These are phyloP conservation scores for Hordeum pubiflorum DNA, from an alignment of 202 grass and related monocot species.

Conservation along the genomic window DNA sequence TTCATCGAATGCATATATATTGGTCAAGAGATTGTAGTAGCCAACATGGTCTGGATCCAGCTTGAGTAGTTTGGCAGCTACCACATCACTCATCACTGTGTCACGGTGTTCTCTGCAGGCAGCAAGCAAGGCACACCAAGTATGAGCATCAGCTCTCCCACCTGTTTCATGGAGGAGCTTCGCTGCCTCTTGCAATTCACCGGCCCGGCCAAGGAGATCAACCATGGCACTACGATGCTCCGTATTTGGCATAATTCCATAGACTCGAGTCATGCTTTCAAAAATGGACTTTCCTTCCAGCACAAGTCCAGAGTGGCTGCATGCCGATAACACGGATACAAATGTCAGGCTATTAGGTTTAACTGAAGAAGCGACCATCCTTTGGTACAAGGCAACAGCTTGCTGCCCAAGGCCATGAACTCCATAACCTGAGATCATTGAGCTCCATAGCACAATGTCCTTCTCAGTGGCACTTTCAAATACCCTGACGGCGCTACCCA, in stretches of 20 bases:
- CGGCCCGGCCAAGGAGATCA: slow-evolving; percentile 56
- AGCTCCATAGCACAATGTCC: slow-evolving; percentile 56
- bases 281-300: slow-evolving; percentile 49
- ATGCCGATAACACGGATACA: slow-evolving; percentile 52
- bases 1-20: slow-evolving; percentile 57
- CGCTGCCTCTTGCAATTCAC: slow-evolving; percentile 47
- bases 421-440: slow-evolving; percentile 72
- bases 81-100: slow-evolving; percentile 31
- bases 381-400: slow-evolving; percentile 41
- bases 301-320: slow-evolving; percentile 58
- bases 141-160: slow-evolving; percentile 22
- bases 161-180: slow-evolving; percentile 26
- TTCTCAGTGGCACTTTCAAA: slow-evolving; percentile 42
- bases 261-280: slow-evolving; percentile 45
- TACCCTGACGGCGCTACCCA: slow-evolving; percentile 35
- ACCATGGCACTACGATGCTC: slow-evolving; percentile 48
- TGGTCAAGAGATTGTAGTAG: slow-evolving; percentile 52
- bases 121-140: slow-evolving; percentile 66
- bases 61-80: slow-evolving; percentile 33
- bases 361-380: slow-evolving; percentile 45
- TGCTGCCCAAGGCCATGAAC: slow-evolving; percentile 52
- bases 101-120: slow-evolving; percentile 40
- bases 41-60: slow-evolving; percentile 43
- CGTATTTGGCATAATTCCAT: slow-evolving; percentile 33
- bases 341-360: slow-evolving; percentile 46